phyloP scores from a whole-genome alignment of 176 grass and related monocot species.

The Raddia guianensis region DNA sequence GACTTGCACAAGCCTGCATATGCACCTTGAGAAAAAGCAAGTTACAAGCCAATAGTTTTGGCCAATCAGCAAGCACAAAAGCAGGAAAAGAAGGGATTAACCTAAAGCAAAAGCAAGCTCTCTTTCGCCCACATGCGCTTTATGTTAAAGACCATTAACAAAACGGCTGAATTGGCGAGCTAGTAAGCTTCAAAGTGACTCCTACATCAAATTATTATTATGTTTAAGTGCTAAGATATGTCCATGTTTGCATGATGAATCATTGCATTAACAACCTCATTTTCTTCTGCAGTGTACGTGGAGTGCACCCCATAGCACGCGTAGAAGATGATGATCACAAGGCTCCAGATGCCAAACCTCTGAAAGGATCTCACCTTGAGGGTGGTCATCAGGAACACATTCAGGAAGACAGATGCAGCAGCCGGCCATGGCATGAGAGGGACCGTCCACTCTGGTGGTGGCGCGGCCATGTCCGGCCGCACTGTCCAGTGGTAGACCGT shows the following conservation, averaged over 20 bases:
- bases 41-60: constrained; percentile 45
- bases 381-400: constrained; percentile 81
- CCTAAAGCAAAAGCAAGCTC: constrained; percentile 43
- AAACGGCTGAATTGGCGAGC: not conserved
- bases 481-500: constrained; percentile 53
- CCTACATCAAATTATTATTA: constrained; percentile 4
- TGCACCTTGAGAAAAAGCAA: constrained; percentile 39
- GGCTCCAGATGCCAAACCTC: constrained; percentile 75
- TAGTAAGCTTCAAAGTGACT: constrained; percentile 27
- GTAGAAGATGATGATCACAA: constrained; percentile 60
- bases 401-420: constrained; percentile 81
- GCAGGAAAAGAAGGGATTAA: constrained; percentile 35
- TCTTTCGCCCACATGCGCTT: constrained; percentile 34
- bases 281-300: constrained; percentile 86
- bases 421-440: constrained; percentile 98
- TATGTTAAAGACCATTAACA: constrained; percentile 37
- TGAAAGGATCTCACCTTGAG: constrained; percentile 70
- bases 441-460: constrained; percentile 57
- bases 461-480: constrained; percentile 37
- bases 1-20: constrained; percentile 34
- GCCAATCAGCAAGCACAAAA: constrained; percentile 49
- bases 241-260: constrained; percentile 48
- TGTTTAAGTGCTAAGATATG: constrained; percentile 42
- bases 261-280: constrained; percentile 52
- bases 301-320: constrained; percentile 82